Evolutionary conservation across 345 rosid species (phyloP).

Genomic region (Pistacia integerrima): DNA sequence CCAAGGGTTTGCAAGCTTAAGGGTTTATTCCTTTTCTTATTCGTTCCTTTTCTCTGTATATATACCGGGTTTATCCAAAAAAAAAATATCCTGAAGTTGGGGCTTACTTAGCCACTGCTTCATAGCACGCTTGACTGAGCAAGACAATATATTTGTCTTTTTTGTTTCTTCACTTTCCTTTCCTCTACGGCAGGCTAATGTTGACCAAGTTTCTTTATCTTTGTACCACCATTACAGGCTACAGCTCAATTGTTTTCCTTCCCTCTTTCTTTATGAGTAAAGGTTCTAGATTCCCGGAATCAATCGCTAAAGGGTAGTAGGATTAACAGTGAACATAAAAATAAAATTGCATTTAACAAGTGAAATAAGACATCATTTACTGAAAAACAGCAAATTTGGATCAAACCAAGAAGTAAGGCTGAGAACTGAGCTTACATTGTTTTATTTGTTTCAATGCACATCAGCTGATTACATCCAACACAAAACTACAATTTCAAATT

Average conservation of each 20-base stretch:
- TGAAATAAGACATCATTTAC: not conserved
- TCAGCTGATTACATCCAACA: conserved; percentile 15
- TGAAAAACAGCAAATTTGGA: not conserved
- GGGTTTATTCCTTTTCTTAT: too few relatives aligned
- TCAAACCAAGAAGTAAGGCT: not conserved
- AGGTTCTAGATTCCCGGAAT: not conserved
- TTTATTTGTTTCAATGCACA: not conserved
- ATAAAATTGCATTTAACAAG: not conserved
- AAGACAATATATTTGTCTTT: too few relatives aligned
- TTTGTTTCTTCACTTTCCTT: too few relatives aligned
- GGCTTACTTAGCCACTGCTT: too few relatives aligned
- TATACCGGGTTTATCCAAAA: too few relatives aligned
- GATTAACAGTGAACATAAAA: not conserved
- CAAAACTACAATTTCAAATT: not conserved
- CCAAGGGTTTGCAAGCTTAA: too few relatives aligned
- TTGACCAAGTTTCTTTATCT: too few relatives aligned
- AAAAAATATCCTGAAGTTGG: too few relatives aligned
- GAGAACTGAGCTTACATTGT: not conserved
- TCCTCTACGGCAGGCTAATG: too few relatives aligned
- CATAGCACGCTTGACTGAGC: too few relatives aligned
- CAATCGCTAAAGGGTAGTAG: not conserved
- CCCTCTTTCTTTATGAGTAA: not conserved
- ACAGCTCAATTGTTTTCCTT: not conserved
- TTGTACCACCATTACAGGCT: not conserved
- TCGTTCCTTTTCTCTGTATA: too few relatives aligned